Percentiles rank a stretch among this genome's conserved stretches.
phyloP scores from a whole-genome alignment of 192 early-diverging fungal genomes.

The Coemansia sp. region DNA sequence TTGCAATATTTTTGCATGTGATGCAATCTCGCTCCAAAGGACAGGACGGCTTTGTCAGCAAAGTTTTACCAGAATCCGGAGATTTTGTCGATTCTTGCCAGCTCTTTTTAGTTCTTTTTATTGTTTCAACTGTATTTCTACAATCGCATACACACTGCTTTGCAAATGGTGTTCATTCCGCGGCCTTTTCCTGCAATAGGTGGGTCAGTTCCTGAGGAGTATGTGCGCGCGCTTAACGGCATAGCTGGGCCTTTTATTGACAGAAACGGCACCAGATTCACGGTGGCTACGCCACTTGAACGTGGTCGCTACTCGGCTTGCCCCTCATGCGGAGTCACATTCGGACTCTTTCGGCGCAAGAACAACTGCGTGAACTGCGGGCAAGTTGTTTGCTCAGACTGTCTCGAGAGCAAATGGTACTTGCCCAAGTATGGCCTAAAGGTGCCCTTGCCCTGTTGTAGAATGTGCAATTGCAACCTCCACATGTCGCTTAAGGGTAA shows the following conservation, averaged over 20 bases:
- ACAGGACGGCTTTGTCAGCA: too few relatives aligned
- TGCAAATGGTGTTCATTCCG: constrained; percentile 17
- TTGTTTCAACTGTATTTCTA: constrained; percentile 1
- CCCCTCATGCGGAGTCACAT: constrained; percentile 41
- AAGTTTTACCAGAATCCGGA: too few relatives aligned
- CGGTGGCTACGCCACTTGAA: constrained; percentile 31
- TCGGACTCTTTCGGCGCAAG: constrained; percentile 47
- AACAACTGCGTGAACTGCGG: constrained; percentile 25
- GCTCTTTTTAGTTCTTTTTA: neutral
- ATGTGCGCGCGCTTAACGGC: constrained; percentile 18
- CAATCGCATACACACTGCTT: neutral
- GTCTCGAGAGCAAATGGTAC: constrained; percentile 41
- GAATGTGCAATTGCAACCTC: constrained; percentile 43
- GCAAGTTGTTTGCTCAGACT: constrained; percentile 49
- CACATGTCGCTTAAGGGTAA: constrained; percentile 37
- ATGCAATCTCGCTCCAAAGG: too few relatives aligned
- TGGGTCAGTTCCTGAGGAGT: constrained; percentile 15
- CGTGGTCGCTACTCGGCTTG: constrained; percentile 42
- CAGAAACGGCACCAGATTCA: constrained; percentile 18
- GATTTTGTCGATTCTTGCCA: too few relatives aligned
- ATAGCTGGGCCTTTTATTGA: constrained; percentile 40
- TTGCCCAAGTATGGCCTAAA: constrained; percentile 53
- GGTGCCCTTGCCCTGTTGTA: constrained; percentile 30
- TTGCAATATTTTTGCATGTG: too few relatives aligned
- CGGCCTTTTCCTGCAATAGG: constrained; percentile 45